Base-by-base conservation (phyloP, 1,284 basidiomycete species). In the Ceratobasidium sp. region DNA sequence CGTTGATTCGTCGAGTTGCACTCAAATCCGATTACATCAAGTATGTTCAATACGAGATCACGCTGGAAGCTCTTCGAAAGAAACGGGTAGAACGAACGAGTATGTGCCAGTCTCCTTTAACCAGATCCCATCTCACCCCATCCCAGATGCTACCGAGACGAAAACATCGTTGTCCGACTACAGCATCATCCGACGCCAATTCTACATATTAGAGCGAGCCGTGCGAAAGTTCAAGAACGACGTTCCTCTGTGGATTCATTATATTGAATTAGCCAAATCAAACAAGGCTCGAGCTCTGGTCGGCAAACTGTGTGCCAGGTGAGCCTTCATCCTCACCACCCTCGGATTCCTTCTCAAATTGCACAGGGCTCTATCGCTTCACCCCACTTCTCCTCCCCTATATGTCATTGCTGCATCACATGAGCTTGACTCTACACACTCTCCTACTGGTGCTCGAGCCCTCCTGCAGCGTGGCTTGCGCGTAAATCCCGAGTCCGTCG, bases 1-100 rank as follows among this genome's bases (percentile, higher is more conserved):
- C 91, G 1, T 88, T 98, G 59, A 88, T 98, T 11, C 88, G 96
- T 62, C 87, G 93, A 74, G 87, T 93, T 49, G 90, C 94, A 2
- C 90, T 92, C 81, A 95, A 95, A 83, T 85, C 88, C 22, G 97
- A 98, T 84, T 98, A 92, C 83, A 84, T 97, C 79, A 90, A 92
- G 66, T 98, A 99, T 84, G 91, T 91, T 51, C 88, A 93, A 29
- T 98, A 98, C 82, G 96, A 98, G 84, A 94, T 94, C 87, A 88
- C 88, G 39, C 86, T 98, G 34, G 96, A 98, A 81, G 87, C 90
- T 46, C 83, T 98, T 75, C 85, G 94, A 46, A 86, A 88, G 79
- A 93, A 94, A 78, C 86, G 95, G 61, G 86, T 88, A 56, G 87
- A 90, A 79, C 85, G 92, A 71, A 80, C 94, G 69, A 88, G 94